Evolutionary conservation across 2,329 filamentous ascomycete species (phyloP).

Genomic region (Scleromitrula shiraiana): DNA sequence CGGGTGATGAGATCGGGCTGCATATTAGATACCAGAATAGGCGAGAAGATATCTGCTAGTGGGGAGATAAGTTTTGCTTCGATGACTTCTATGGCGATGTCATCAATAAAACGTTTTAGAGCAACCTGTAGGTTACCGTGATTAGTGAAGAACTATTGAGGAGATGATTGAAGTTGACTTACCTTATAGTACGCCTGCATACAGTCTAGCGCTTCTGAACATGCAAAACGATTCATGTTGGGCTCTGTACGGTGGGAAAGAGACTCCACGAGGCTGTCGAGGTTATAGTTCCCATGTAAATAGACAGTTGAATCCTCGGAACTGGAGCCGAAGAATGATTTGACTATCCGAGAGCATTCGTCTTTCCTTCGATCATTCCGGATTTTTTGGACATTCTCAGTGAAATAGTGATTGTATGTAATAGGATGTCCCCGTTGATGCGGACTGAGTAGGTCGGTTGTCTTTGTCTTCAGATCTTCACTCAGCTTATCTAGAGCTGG

Average conservation of each 20-base stretch:
- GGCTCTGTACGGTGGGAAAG: constrained; percentile 19
- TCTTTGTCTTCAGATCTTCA: constrained; percentile 33
- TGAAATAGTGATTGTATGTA: constrained; percentile 44
- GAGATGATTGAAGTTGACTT: background rate
- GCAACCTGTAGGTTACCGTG: constrained; percentile 32
- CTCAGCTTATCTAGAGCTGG: constrained; percentile 34
- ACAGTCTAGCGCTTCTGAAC: constrained; percentile 31
- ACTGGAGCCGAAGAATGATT: constrained; percentile 20
- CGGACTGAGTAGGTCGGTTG: constrained; percentile 37
- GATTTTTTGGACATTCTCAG: constrained; percentile 29
- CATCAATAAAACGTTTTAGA: constrained; percentile 37
- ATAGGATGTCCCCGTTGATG: constrained; percentile 41
- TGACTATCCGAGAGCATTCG: constrained; percentile 16
- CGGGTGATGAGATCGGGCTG: constrained; percentile 27
- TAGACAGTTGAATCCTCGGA: constrained; percentile 6
- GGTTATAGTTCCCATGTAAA: constrained; percentile 17
- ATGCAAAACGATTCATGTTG: constrained; percentile 28
- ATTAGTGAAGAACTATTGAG: constrained; percentile 1
- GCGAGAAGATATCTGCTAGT: constrained; percentile 34
- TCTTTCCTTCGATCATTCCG: constrained; percentile 12
- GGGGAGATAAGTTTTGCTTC: constrained; percentile 33
- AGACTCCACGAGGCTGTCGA: constrained; percentile 18
- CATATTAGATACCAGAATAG: constrained; percentile 34
- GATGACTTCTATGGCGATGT: constrained; percentile 36
- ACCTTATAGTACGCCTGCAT: constrained; percentile 37